Base-by-base conservation (phyloP, 768 basidiomycete species). In the Hydnum rufescens region DNA sequence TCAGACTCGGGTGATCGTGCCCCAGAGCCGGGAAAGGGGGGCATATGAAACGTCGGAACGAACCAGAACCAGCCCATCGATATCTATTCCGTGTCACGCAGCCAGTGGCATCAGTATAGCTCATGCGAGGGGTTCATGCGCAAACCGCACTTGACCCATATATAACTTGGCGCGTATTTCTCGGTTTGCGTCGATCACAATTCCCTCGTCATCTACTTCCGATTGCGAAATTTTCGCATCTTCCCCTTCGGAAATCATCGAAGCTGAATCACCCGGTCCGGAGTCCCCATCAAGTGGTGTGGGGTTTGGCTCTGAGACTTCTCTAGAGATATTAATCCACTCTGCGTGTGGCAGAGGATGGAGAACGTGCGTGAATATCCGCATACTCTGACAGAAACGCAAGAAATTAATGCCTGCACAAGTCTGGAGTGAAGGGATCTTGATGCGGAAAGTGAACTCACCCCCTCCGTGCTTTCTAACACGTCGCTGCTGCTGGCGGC, bases 21-120 rank as follows among this genome's bases (percentile, higher is more conserved):
- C 16, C 44, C 55, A 4, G 59, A 39, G 2, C 65, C 60, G 3
- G 70, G 67, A 32, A 72, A 68, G 42, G 74, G 70, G 1, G 74
- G 68, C 68, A 87, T 74, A 60, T 89, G 83, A 66, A 89, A 89
- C 0, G 77, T 70, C 0, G 87, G 87, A 54, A 90, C 75, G 60
- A 89, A 71, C 87, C 87, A 89, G 49, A 78, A 61, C 87, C 87
- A 90, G 30, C 82, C 79, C 63, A 90, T 75, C 58, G 80, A 76
- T 0, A 87, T 70, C 73, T 86, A 60, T 0, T 54, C 55, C 16
- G 59, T 55, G 54, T 64, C 60, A 34, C 58, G 55, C 53, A 58
- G 52, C 31, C 59, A 54, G 42, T 60, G 58, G 28, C 57, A 51
- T 3, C 49, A 43, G 13, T 53, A 29, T 42, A 59, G 58, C 4